Percentiles rank a stretch among this genome's conserved stretches.
These are phyloP conservation scores for Cryptococcus sp. DNA, from an alignment of 1,284 basidiomycete species.

Conservation along the genomic window DNA sequence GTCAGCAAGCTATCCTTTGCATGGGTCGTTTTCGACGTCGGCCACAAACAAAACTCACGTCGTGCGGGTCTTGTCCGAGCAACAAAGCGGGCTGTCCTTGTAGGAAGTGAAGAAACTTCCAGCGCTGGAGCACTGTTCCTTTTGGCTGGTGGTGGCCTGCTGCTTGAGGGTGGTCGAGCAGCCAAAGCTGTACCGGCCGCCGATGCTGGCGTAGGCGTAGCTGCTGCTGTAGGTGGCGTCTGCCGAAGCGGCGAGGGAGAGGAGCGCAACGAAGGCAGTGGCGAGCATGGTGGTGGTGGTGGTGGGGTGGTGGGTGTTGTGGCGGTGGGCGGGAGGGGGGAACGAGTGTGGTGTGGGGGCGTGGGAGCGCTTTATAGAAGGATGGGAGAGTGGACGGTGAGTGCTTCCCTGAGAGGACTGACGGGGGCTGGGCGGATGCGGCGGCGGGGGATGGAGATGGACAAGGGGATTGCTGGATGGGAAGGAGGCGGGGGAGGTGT, in stretches of 20 bases:
- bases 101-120: conserved; percentile 19
- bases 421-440: too few species aligned
- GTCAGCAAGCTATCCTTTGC: background rate
- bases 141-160: conserved; percentile 5
- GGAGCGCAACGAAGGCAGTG: conserved; percentile 14
- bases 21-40: background rate
- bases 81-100: conserved; percentile 12
- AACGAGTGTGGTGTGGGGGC: conserved; percentile 3
- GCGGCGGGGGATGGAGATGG: too few species aligned
- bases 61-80: conserved; percentile 12
- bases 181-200: conserved; percentile 19
- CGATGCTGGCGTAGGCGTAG: conserved; percentile 5
- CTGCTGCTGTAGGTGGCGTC: conserved; percentile 5
- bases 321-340: conserved; percentile 2
- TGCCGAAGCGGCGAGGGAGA: conserved; percentile 15
- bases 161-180: conserved; percentile 7
- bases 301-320: background rate
- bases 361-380: too few species aligned
- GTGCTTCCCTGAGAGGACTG: too few species aligned
- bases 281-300: conserved; percentile 11
- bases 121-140: conserved; percentile 11
- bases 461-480: background rate
- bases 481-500: background rate
- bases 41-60: conserved; percentile 10
- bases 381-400: too few species aligned